A percentile compares a stretch with the other conserved stretches of the same genome.
Evolutionary conservation across 2,329 filamentous ascomycete species (phyloP).

Genomic region (Phialocephala subalpina): DNA sequence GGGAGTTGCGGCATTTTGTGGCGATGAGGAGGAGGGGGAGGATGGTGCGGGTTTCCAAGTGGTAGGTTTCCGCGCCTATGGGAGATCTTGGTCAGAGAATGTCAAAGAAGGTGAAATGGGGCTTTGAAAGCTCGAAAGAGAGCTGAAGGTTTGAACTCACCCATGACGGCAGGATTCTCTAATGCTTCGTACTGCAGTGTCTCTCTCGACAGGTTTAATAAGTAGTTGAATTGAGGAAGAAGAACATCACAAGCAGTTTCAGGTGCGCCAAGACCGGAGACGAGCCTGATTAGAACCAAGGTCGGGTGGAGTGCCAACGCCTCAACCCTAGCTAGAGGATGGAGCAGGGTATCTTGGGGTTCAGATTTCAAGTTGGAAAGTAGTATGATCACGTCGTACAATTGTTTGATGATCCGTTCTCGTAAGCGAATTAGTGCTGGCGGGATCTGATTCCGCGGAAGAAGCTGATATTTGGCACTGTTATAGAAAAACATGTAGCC

Average conservation of each 20-base stretch:
- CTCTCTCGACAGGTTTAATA: slow-evolving; percentile 57
- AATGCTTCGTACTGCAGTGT: slow-evolving; percentile 48
- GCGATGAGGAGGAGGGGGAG: slow-evolving; percentile 70
- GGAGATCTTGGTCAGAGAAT: slow-evolving; percentile 4
- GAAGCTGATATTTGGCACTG: slow-evolving; percentile 24
- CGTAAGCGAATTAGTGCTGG: slow-evolving; percentile 14
- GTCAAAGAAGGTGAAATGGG: no score
- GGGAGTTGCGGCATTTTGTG: slow-evolving; percentile 67
- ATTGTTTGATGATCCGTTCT: slow-evolving; percentile 27
- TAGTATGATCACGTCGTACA: slow-evolving; percentile 22
- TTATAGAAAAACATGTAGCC: slow-evolving; percentile 47
- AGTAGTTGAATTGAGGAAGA: slow-evolving; percentile 61
- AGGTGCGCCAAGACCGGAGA: slow-evolving; percentile 23
- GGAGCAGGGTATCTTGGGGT: slow-evolving; percentile 48
- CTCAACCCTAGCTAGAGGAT: slow-evolving; percentile 28
- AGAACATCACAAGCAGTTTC: slow-evolving; percentile 29
- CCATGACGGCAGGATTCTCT: slow-evolving; percentile 14
- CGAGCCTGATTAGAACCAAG: slow-evolving; percentile 24
- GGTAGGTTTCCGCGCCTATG: slow-evolving; percentile 29
- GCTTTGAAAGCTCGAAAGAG: no score
- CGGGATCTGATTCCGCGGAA: slow-evolving; percentile 45
- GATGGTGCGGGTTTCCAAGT: slow-evolving; percentile 55
- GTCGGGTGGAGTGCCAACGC: slow-evolving; percentile 26
- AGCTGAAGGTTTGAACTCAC: slow-evolving; percentile 12
- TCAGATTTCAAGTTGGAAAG: slow-evolving; percentile 48